Percentiles rank a stretch among this genome's conserved stretches.
phyloP scores from a whole-genome alignment of 208 protist genomes.

The Crithidia acanthocephali region DNA sequence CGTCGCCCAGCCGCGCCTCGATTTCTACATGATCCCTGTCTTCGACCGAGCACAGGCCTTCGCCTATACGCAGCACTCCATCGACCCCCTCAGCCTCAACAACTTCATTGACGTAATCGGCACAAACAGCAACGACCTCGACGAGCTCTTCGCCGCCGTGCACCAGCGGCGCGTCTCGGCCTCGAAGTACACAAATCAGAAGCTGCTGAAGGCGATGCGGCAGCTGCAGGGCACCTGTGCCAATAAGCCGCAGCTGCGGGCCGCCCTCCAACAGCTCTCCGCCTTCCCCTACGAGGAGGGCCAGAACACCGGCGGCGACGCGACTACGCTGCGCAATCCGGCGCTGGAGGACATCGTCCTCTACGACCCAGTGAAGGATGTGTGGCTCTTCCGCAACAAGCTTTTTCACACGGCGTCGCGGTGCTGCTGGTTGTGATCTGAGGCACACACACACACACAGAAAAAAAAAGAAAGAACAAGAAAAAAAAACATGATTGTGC shows the following conservation, averaged over 20 bases:
- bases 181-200: conserved; percentile 61
- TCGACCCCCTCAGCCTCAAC: conserved; percentile 57
- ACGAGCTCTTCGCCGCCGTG: conserved; percentile 72
- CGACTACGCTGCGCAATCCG: conserved; percentile 47
- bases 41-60: conserved; percentile 61
- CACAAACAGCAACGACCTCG: conserved; percentile 76
- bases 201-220: conserved; percentile 73
- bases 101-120: conserved; percentile 70
- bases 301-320: conserved; percentile 43
- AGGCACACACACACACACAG: background rate
- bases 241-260: conserved; percentile 48
- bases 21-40: conserved; percentile 63
- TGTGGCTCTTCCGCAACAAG: conserved; percentile 77
- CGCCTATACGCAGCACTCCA: conserved; percentile 66
- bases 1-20: conserved; percentile 54
- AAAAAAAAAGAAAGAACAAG: background rate
- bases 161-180: conserved; percentile 54
- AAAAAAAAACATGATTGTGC: too few relatives aligned
- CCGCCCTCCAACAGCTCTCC: conserved; percentile 51
- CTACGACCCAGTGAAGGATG: conserved; percentile 79
- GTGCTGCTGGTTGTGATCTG: conserved; percentile 46
- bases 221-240: conserved; percentile 58
- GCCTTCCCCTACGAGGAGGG: conserved; percentile 53
- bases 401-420: conserved; percentile 76
- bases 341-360: conserved; percentile 71